Base-by-base conservation (phyloP, 768 basidiomycete species). In the Amanita fuliginea region DNA sequence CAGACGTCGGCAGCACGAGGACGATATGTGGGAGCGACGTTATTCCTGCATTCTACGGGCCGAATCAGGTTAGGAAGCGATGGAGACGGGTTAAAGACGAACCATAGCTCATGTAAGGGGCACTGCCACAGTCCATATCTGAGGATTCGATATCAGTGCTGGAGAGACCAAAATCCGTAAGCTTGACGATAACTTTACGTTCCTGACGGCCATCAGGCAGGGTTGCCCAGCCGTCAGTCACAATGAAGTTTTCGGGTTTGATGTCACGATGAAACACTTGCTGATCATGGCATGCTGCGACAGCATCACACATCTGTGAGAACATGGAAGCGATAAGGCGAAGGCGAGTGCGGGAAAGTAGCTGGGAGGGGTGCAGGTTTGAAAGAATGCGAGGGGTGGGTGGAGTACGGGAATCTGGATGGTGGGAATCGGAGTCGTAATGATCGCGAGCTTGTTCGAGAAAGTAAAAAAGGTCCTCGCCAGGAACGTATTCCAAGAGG, bases 31-130 rank as follows among this genome's bases (percentile, higher is more conserved):
- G 96, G 94, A 24, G 86, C 88, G 56, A 93, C 75, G 66, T 97
- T 96, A 73, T 98, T 98, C 64, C 95, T 85, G 69, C 96, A 98
- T 73, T 98, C 95, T 92, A 35, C 50, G 43, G 46, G 52, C 46
- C 21, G 16, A 40, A 24, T 55, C 51, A 58, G 53, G 52, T 49
- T 55, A 47, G 19, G 51, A 26, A 47, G 51, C 32, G 28, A 46
- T 19, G 37, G 41, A 26, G 22, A 34, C 16, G 41, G 32, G 45
- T 54, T 55, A 45, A 8, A 37, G 8, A 69, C 85, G 53, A 57
- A 91, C 91, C 91, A 60, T 84, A 97, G 64, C 91, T 94, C 95
- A 98, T 97, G 66, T 98, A 98, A 0, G 95, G 95, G 46, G 93
- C 92, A 64, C 92, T 95, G 51, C 95, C 95, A 65, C 96, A 98